Evolutionary conservation across 2,329 filamentous ascomycete genomes (phyloP).

Genomic region (Dichotomopilus funicola): DNA sequence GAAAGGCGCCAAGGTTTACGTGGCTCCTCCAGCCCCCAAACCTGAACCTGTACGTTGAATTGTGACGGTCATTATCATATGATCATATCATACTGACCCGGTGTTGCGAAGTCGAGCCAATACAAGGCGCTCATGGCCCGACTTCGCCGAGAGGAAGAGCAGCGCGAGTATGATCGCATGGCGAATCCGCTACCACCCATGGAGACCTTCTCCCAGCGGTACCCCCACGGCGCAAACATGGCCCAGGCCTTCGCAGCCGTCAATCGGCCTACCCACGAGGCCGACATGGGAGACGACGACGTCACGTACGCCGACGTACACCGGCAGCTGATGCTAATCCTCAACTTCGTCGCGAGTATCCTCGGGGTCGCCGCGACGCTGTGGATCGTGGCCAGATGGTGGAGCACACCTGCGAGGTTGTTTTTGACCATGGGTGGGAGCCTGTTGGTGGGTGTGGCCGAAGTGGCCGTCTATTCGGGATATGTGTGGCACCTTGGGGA

Average conservation of each 20-base stretch:
- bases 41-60: conserved; percentile 55
- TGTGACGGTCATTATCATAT: neutral
- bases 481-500: conserved; percentile 67
- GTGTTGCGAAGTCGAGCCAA: conserved; percentile 55
- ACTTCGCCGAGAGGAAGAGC: conserved; percentile 76
- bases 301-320: conserved; percentile 67
- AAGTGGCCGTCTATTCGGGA: conserved; percentile 69
- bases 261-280: conserved; percentile 40
- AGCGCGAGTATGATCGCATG: conserved; percentile 76
- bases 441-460: conserved; percentile 63
- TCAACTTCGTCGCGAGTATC: conserved; percentile 86
- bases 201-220: conserved; percentile 55
- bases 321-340: conserved; percentile 73
- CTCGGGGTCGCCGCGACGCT: conserved; percentile 70
- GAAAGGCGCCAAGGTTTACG: conserved; percentile 63
- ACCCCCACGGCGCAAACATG: conserved; percentile 39
- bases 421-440: conserved; percentile 66
- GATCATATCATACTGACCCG: conserved; percentile 1
- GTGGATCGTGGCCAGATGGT: conserved; percentile 72
- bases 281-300: conserved; percentile 50
- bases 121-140: conserved; percentile 84
- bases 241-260: conserved; percentile 51
- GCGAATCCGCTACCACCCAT: conserved; percentile 50
- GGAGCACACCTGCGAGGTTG: conserved; percentile 63
- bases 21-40: conserved; percentile 74